These are phyloP conservation scores for Naganishia cerealis DNA, from an alignment of 1,284 basidiomycete species.

Conservation along the genomic window DNA sequence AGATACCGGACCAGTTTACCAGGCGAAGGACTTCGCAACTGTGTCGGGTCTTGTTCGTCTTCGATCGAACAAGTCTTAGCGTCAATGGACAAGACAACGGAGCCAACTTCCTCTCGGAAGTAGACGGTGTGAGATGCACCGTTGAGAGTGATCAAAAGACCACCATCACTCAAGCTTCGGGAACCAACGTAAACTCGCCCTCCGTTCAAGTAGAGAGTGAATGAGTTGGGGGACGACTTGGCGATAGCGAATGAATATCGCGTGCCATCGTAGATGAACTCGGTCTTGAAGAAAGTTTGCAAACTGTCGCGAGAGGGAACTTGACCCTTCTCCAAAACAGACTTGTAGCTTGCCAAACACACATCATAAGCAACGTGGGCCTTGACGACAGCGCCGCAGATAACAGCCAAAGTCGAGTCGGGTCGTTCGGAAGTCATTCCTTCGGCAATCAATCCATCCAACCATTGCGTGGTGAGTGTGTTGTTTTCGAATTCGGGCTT, in stretches of 20 bases:
- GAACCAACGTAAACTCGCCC: slow-evolving; percentile 85
- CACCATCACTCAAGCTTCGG: slow-evolving; percentile 89
- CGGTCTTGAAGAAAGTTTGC: slow-evolving; percentile 94
- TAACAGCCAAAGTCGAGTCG: slow-evolving; percentile 84
- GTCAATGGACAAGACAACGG: slow-evolving; percentile 88
- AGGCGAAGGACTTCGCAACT: slow-evolving; percentile 91
- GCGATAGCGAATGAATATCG: slow-evolving; percentile 96
- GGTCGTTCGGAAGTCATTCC: slow-evolving; percentile 96
- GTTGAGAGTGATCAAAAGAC: slow-evolving; percentile 84
- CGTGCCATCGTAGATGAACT: slow-evolving; percentile 95
- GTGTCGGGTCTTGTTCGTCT: slow-evolving; percentile 98
- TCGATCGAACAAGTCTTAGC: slow-evolving; percentile 97
- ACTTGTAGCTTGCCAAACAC: slow-evolving; percentile 90
- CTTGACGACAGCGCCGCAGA: slow-evolving; percentile 96
- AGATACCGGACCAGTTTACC: slow-evolving; percentile 95
- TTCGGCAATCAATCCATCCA: slow-evolving; percentile 90
- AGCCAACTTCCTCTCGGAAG: slow-evolving; percentile 97
- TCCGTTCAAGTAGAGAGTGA: slow-evolving; percentile 96
- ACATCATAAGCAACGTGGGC: slow-evolving; percentile 86
- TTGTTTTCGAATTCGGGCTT: slow-evolving; percentile 96
- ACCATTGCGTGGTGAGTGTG: slow-evolving; percentile 97
- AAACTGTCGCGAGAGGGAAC: slow-evolving; percentile 91
- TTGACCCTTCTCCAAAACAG: slow-evolving; percentile 92
- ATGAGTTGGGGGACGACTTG: slow-evolving; percentile 79
- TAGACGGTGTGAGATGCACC: slow-evolving; percentile 97